Conservation (phyloP, 179 eudicot genomes). For the Actinidia chinensis region DNA sequence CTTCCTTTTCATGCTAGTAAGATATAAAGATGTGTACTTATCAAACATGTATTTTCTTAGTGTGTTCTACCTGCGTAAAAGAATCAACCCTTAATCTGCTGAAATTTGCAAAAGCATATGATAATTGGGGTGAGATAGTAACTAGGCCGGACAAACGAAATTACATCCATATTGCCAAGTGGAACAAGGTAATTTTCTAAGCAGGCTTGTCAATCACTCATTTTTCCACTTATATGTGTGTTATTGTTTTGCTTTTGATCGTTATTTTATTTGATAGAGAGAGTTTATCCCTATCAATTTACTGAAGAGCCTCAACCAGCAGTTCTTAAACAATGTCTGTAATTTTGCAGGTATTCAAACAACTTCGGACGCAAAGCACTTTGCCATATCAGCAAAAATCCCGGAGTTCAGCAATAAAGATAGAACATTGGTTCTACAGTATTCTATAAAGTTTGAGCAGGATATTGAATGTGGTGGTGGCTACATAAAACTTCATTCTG, state of each 20-base stretch:
- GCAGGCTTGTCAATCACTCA: neutral
- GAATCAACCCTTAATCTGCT: conserved; percentile 8
- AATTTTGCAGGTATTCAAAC: conserved; percentile 62
- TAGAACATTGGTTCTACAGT: conserved; percentile 64
- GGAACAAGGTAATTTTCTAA: neutral
- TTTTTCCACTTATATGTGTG: neutral
- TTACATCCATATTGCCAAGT: neutral
- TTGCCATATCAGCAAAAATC: conserved; percentile 65
- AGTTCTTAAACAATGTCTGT: neutral
- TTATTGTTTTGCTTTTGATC: neutral
- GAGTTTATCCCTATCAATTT: neutral
- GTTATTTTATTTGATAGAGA: neutral
- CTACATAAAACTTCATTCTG: conserved; percentile 62
- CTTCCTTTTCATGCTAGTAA: too few species aligned
- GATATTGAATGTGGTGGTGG: conserved; percentile 79
- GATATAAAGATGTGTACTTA: too few species aligned
- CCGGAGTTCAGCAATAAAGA: conserved; percentile 66
- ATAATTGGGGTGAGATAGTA: neutral
- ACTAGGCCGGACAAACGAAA: neutral
- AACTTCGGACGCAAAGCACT: conserved; percentile 53
- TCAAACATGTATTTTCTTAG: too few species aligned
- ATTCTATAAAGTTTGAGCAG: conserved; percentile 61
- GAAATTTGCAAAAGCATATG: neutral
- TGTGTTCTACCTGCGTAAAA: neutral
- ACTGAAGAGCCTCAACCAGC: neutral